Base-by-base conservation (phyloP, 768 basidiomycete species). In the Mycena rebaudengoi region DNA sequence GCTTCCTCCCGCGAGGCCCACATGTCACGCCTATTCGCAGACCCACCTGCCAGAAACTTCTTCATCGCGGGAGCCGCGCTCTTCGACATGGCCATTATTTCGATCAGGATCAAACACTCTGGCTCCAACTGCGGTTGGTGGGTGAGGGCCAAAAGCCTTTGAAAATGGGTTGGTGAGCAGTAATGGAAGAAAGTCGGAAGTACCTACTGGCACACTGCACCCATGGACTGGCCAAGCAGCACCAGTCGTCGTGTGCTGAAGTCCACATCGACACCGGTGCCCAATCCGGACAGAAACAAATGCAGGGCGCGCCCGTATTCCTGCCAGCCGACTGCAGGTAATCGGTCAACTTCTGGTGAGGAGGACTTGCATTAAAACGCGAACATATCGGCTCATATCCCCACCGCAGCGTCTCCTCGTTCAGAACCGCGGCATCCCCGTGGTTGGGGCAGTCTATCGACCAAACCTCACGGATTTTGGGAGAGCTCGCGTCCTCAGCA, bases 221-320 rank as follows among this genome's bases (percentile, higher is more conserved):
- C 85, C 83, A 86, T 85, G 0, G 86, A 88, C 67, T 88, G 86
- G 0, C 84, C 86, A 16, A 88, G 74, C 4, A 82, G 84, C 16
- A 87, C 79, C 5, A 88, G 70, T 16, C 74, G 82, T 18, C 79
- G 83, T n/a, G 68, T 76, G 20, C 69, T 73, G 60, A 87, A 86
- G 64, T 86, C 82, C n/a, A 84, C 75, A 39, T 83, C 76, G 18
- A 85, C 74, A 20, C 85, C 85, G 25, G 69, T 78, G 0, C 86
- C 86, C 6, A 80, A 71, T 0, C 85, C 84, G 1, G 80, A 72
- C 5, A 88, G 72, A 46, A 88, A 80, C 3, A 79, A 71, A 62
- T 88, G 83, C 0, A 87, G 72, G 7, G 73, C 72, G 1, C 85
- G 77, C 0, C 74, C 82, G 54, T 85, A 86, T 46, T 88, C 86